Conservation (phyloP, 2,329 filamentous ascomycete species). For the Thyridium curvatum region DNA sequence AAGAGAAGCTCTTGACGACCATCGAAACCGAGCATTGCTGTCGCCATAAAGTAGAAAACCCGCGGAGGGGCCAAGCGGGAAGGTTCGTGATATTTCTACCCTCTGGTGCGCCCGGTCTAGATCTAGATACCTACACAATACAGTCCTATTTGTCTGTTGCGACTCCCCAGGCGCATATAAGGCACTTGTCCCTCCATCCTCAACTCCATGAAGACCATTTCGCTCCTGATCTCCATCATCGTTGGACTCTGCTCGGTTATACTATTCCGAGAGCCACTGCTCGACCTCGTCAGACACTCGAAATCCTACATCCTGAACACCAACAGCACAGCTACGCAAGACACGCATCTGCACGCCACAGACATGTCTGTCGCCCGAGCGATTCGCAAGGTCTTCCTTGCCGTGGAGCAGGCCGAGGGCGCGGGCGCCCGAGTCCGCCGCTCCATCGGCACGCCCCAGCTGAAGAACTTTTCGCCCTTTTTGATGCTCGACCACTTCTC, state of each 20-base stretch:
- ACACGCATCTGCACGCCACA: slow-evolving; percentile 23
- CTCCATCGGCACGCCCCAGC: slow-evolving; percentile 75
- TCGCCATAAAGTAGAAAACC: too few relatives aligned
- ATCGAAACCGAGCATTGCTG: too few relatives aligned
- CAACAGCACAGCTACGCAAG: slow-evolving; percentile 4
- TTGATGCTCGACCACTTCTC: slow-evolving; percentile 95
- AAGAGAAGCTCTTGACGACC: not conserved
- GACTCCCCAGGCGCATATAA: slow-evolving; percentile 6
- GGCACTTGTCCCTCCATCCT: not conserved
- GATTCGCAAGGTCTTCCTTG: slow-evolving; percentile 78
- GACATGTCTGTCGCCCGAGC: slow-evolving; percentile 65
- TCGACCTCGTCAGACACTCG: slow-evolving; percentile 16
- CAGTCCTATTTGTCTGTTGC: not conserved
- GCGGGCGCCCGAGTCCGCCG: slow-evolving; percentile 81
- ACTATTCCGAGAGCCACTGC: slow-evolving; percentile 22
- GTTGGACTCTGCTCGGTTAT: slow-evolving; percentile 29
- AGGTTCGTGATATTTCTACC: slow-evolving; percentile 13
- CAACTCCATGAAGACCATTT: slow-evolving; percentile 28
- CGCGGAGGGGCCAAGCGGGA: not conserved
- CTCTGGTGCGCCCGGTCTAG: not conserved
- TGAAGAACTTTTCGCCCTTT: slow-evolving; percentile 86
- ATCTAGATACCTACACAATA: too few relatives aligned
- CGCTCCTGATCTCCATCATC: slow-evolving; percentile 28
- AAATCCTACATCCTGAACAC: slow-evolving; percentile 9
- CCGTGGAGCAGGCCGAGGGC: slow-evolving; percentile 80